Conservation (phyloP, 257 asterid species). For the Solanum commersonii region DNA sequence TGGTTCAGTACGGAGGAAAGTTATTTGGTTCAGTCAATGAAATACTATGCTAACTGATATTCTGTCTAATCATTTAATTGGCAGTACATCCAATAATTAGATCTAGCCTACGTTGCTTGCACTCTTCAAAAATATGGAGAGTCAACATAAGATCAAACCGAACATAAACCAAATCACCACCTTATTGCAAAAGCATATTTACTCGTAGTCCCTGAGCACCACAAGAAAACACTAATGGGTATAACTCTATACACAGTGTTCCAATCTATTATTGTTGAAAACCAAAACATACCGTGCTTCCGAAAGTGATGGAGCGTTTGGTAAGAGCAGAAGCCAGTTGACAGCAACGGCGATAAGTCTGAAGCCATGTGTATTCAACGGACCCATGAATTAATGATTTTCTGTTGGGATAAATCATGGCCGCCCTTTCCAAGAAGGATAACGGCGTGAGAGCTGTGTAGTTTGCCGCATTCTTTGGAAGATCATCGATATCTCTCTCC, state of each 20-base stretch:
- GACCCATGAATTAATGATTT: conserved; percentile 66
- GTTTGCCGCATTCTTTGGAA: conserved; percentile 78
- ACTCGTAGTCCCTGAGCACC: not conserved
- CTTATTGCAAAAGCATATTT: not conserved
- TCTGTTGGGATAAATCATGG: conserved; percentile 63
- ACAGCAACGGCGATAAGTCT: conserved; percentile 88
- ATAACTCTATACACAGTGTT: no score
- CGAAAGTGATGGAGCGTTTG: conserved; percentile 50
- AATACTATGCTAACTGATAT: not conserved
- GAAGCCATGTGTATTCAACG: conserved; percentile 64
- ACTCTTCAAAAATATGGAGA: no score
- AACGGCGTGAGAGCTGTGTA: conserved; percentile 78
- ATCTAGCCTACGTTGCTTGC: no score
- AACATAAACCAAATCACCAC: no score
- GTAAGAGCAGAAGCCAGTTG: conserved; percentile 85
- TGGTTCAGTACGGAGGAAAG: not conserved
- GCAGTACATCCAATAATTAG: not conserved
- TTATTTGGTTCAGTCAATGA: not conserved
- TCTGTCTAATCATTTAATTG: not conserved
- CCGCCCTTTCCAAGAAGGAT: conserved; percentile 74
- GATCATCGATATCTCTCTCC: conserved; percentile 79
- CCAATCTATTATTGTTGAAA: not conserved
- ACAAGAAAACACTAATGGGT: no score
- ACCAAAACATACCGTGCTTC: conserved; percentile 46
- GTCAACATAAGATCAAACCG: no score